Conservation (phyloP, 2,329 filamentous ascomycete genomes). For the Exophiala phaeomuriformis region DNA sequence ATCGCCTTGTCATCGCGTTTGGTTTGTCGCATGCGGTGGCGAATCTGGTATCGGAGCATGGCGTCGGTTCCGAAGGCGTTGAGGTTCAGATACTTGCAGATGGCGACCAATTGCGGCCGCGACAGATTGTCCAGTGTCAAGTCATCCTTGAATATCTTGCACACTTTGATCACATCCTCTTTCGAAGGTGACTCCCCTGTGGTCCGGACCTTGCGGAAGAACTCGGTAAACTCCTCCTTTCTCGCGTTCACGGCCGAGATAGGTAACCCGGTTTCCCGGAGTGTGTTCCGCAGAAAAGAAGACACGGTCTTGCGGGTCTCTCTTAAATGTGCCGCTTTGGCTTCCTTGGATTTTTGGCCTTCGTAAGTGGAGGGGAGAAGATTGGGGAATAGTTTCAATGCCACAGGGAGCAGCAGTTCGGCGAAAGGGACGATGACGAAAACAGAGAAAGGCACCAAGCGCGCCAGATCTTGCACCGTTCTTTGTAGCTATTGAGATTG, state of each 20-base stretch:
- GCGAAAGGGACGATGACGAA: conserved; percentile 97
- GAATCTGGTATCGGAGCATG: conserved; percentile 94
- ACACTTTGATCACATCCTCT: conserved; percentile 94
- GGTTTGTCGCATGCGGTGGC: conserved; percentile 97
- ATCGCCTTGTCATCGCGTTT: conserved; percentile 96
- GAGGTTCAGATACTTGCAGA: conserved; percentile 97
- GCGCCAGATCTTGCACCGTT: conserved; percentile 87
- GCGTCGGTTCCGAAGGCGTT: conserved; percentile 95
- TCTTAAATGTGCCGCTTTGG: conserved; percentile 73
- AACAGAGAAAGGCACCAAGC: conserved; percentile 89
- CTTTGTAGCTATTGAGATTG: conserved; percentile 56
- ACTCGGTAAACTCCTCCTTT: conserved; percentile 88
- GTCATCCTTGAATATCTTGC: conserved; percentile 98
- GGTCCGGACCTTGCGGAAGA: conserved; percentile 91
- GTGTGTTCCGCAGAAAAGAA: conserved; percentile 75
- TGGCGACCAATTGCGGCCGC: conserved; percentile 87
- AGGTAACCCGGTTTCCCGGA: conserved; percentile 88
- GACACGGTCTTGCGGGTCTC: conserved; percentile 90
- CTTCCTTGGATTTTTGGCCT: conserved; percentile 80
- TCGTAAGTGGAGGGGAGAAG: conserved; percentile 96
- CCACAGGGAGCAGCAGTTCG: conserved; percentile 75
- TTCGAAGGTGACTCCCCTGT: conserved; percentile 84
- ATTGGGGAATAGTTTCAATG: conserved; percentile 92
- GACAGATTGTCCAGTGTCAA: conserved; percentile 95
- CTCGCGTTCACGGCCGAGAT: conserved; percentile 76